Evolutionary conservation across 768 basidiomycete species (phyloP).

Genomic region (Boletus sp.): DNA sequence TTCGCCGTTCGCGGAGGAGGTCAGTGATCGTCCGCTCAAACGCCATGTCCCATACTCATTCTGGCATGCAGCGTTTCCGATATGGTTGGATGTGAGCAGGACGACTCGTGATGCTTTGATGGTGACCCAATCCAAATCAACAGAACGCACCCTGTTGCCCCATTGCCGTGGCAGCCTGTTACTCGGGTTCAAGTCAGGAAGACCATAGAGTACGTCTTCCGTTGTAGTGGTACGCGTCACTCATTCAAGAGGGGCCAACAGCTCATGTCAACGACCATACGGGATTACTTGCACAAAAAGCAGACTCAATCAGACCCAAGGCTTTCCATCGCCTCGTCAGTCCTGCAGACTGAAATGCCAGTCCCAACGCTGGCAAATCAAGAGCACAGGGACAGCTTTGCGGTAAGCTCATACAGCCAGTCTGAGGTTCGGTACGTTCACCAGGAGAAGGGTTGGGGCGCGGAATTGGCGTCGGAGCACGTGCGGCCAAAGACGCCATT

Average conservation of each 20-base stretch:
- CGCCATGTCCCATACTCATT: neutral
- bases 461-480: constrained; percentile 36
- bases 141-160: constrained; percentile 85
- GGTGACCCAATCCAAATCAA: constrained; percentile 1
- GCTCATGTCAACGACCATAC: constrained; percentile 63
- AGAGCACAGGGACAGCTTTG: constrained; percentile 31
- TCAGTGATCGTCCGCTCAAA: constrained; percentile 36
- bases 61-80: constrained; percentile 65
- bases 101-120: neutral
- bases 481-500: constrained; percentile 40
- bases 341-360: constrained; percentile 29
- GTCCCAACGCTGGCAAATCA: constrained; percentile 29
- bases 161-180: constrained; percentile 74
- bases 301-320: constrained; percentile 21
- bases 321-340: constrained; percentile 25
- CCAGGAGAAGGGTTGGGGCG: constrained; percentile 33
- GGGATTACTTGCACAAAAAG: constrained; percentile 70
- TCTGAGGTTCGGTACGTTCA: constrained; percentile 28
- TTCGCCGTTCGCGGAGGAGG: constrained; percentile 73
- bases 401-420: constrained; percentile 27
- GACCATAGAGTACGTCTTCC: constrained; percentile 64
- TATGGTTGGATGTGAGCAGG: constrained; percentile 70
- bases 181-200: constrained; percentile 78
- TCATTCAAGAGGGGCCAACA: constrained; percentile 25
- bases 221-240: neutral